Evolutionary conservation across 2,329 filamentous ascomycete species (phyloP).

Genomic region (Colletotrichum kahawae): DNA sequence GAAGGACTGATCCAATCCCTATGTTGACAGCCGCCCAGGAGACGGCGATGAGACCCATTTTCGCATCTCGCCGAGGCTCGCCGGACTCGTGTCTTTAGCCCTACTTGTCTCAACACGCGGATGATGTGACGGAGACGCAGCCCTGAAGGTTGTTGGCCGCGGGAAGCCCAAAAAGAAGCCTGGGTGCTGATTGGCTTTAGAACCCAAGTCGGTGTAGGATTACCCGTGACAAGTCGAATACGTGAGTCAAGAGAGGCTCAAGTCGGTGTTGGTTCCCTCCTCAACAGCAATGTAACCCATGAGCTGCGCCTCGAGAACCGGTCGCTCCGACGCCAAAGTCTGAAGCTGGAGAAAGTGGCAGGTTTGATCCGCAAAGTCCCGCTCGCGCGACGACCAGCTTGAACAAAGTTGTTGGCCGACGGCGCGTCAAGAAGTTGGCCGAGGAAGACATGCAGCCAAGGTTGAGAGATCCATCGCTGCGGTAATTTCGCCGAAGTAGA

Average conservation of each 20-base stretch:
- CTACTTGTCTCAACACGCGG: not conserved
- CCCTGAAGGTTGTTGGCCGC: not conserved
- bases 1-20: not conserved
- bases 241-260: slow-evolving; percentile 17
- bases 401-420: not conserved
- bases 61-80: not conserved
- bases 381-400: not conserved
- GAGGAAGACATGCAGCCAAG: not conserved
- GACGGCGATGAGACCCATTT: not conserved
- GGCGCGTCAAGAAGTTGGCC: not conserved
- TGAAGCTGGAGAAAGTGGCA: not conserved
- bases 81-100: not conserved
- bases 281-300: not conserved
- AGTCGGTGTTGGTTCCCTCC: not conserved
- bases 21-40: not conserved
- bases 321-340: not conserved
- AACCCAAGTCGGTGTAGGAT: not conserved
- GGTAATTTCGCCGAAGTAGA: not conserved
- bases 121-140: not conserved
- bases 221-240: not conserved
- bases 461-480: not conserved
- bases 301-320: not conserved
- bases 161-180: not conserved
- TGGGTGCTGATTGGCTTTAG: not conserved
- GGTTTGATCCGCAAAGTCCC: not conserved